Conservation (phyloP, 495 filamentous ascomycete genomes). For the Trichoderma reesei region DNA sequence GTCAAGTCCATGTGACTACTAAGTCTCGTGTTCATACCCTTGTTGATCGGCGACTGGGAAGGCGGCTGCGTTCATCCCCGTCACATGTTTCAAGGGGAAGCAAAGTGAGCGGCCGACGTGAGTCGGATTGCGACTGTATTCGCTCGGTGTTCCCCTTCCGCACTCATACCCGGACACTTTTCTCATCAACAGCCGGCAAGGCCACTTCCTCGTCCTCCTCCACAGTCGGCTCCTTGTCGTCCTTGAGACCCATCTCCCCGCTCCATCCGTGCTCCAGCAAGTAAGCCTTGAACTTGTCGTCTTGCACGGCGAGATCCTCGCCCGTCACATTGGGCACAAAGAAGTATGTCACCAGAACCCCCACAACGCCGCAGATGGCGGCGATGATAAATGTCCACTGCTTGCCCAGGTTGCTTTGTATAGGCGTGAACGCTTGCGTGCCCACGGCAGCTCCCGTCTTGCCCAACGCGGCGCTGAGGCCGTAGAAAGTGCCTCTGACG, state of each 20-base stretch:
- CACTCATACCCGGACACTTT: not conserved
- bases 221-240: not conserved
- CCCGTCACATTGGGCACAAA: constrained; percentile 40
- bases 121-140: too few species aligned
- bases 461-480: constrained; percentile 42
- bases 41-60: too few species aligned
- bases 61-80: too few species aligned
- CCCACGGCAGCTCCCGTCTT: constrained; percentile 45
- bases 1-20: too few species aligned
- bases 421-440: constrained; percentile 41
- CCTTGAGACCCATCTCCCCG: constrained; percentile 33
- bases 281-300: constrained; percentile 38
- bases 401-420: constrained; percentile 30
- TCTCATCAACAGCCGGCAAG: not conserved
- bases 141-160: too few species aligned
- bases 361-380: constrained; percentile 42
- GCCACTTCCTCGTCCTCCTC: not conserved
- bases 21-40: too few species aligned
- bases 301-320: constrained; percentile 32
- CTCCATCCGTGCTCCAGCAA: constrained; percentile 39
- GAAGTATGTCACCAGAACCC: constrained; percentile 41
- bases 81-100: too few species aligned
- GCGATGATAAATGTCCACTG: constrained; percentile 45
- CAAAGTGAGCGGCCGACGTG: too few species aligned
- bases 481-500: constrained; percentile 42